Evolutionary conservation across 441 rosid genomes (phyloP).

Genomic region (Corymbia calophylla): DNA sequence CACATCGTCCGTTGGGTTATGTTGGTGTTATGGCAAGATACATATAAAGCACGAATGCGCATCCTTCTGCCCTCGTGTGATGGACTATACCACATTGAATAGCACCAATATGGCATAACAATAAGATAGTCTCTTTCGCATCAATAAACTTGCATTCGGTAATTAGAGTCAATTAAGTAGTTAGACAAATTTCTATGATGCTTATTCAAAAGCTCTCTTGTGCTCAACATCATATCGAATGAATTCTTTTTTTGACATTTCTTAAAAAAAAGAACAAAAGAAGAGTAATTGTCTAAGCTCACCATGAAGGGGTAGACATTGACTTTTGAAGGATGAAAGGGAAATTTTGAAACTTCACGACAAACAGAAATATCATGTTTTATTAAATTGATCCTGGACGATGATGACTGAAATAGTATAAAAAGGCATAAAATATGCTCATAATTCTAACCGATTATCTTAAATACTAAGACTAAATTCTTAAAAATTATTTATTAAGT

Average conservation of each 20-base stretch:
- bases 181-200: neutral
- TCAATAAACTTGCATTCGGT: neutral
- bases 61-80: neutral
- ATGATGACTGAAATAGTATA: neutral
- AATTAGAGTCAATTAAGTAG: neutral
- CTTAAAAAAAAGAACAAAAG: too few relatives aligned
- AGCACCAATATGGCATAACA: neutral
- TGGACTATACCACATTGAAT: neutral
- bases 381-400: neutral
- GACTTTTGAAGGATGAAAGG: neutral
- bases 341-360: neutral
- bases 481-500: neutral
- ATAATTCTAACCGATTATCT: neutral
- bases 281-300: neutral
- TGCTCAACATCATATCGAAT: neutral
- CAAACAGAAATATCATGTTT: neutral
- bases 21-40: accelerated
- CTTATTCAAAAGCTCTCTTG: neutral
- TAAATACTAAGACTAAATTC: neutral
- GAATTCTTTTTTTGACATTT: neutral
- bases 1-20: accelerated
- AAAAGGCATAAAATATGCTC: neutral
- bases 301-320: neutral
- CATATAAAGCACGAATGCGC: neutral
- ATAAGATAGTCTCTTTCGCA: neutral